phyloP scores from a whole-genome alignment of 345 rosid genomes.

The Carallia pectinifolia region DNA sequence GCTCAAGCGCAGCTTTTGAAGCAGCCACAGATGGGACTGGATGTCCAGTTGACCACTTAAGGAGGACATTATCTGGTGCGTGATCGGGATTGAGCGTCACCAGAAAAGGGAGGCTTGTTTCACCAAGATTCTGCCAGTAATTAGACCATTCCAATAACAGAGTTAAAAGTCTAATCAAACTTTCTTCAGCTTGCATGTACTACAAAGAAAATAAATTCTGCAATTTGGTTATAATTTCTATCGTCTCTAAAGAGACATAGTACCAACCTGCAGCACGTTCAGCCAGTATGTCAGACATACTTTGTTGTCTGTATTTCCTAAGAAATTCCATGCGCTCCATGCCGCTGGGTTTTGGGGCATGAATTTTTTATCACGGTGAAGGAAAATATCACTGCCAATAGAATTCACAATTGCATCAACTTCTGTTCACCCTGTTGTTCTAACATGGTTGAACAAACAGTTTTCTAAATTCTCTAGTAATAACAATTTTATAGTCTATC shows the following conservation, averaged over 20 bases:
- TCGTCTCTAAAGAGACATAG: not conserved
- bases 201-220: not conserved
- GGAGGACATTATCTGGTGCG: constrained; percentile 60
- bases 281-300: constrained; percentile 94
- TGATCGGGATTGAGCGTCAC: constrained; percentile 75
- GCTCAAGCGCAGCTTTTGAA: constrained; percentile 71
- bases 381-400: constrained; percentile 68
- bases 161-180: not conserved
- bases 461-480: no score
- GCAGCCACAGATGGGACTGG: constrained; percentile 91
- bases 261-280: constrained; percentile 82
- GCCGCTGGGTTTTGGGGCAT: constrained; percentile 84
- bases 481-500: no score
- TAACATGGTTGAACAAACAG: not conserved
- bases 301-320: constrained; percentile 62
- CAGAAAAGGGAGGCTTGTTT: constrained; percentile 56
- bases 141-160: constrained; percentile 10
- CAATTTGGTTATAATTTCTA: not conserved
- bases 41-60: constrained; percentile 85
- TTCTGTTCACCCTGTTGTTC: not conserved
- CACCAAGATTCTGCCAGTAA: constrained; percentile 71
- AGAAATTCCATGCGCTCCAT: constrained; percentile 96
- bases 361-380: constrained; percentile 67
- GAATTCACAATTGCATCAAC: not conserved
- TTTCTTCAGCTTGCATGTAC: not conserved